phyloP scores from a whole-genome alignment of 495 filamentous ascomycete genomes.

The Aspergillus incahuasiensis region DNA sequence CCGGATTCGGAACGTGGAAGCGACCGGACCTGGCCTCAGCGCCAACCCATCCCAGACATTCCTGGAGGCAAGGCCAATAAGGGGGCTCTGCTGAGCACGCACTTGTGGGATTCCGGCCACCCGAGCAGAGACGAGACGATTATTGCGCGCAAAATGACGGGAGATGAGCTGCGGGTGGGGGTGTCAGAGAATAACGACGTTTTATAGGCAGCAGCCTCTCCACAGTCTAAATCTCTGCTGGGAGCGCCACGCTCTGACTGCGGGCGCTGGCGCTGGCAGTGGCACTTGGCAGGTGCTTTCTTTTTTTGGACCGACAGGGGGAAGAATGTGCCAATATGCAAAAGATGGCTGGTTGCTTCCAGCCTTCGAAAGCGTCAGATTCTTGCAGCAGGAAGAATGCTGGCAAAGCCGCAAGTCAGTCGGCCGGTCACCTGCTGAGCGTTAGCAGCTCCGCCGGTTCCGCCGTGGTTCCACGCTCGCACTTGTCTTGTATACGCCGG shows the following conservation, averaged over 20 bases:
- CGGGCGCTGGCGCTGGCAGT: background rate
- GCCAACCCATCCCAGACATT: background rate
- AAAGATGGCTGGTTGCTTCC: too few relatives aligned
- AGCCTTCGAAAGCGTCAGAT: background rate
- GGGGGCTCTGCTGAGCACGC: background rate
- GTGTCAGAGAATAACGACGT: background rate
- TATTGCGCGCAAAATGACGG: background rate
- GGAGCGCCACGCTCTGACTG: background rate
- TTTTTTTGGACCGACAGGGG: background rate
- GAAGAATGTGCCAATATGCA: background rate
- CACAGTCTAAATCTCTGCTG: background rate
- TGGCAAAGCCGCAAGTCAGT: too few relatives aligned
- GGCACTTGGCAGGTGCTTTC: background rate
- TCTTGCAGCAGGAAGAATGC: background rate
- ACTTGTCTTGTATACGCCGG: background rate
- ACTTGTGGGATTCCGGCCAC: background rate
- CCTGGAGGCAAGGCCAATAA: background rate
- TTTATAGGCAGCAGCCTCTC: background rate
- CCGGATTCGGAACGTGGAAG: background rate
- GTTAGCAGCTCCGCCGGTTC: conserved; percentile 4
- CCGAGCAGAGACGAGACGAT: background rate
- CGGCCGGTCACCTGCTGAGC: background rate
- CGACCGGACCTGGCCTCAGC: background rate
- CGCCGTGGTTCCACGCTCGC: conserved; percentile 10
- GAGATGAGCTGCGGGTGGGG: background rate